Conservation (phyloP, 2,329 filamentous ascomycete genomes). For the Apiospora aurea region DNA sequence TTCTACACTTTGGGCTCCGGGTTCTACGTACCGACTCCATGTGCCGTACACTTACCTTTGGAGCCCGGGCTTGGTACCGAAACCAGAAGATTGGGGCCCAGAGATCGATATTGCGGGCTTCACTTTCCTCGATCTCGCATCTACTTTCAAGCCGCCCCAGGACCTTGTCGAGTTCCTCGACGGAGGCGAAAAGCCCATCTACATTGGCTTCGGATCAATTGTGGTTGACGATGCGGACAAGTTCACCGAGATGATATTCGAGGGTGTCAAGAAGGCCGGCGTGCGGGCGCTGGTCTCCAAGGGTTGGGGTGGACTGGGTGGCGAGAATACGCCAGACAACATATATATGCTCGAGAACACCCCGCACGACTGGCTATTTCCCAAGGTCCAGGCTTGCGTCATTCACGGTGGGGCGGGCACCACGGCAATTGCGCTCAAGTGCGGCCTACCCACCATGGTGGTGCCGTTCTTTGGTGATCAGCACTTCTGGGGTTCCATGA, state of each 20-base stretch:
- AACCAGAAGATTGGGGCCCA: conserved; percentile 71
- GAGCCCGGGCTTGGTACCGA: conserved; percentile 71
- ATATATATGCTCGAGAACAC: conserved; percentile 77
- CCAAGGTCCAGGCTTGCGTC: conserved; percentile 68
- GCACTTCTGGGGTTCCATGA: conserved; percentile 78
- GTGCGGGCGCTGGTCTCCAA: conserved; percentile 77
- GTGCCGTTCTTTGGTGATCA: conserved; percentile 84
- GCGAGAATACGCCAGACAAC: conserved; percentile 64
- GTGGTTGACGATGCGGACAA: conserved; percentile 74
- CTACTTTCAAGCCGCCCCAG: conserved; percentile 64
- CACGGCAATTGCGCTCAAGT: conserved; percentile 76
- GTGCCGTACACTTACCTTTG: conserved; percentile 80
- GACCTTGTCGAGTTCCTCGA: conserved; percentile 63
- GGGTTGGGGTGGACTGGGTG: conserved; percentile 77
- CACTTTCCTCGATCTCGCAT: conserved; percentile 76
- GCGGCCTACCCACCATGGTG: conserved; percentile 75
- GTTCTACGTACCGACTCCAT: conserved; percentile 73
- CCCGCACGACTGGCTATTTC: conserved; percentile 81
- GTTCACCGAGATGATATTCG: conserved; percentile 75
- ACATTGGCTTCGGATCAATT: conserved; percentile 80
- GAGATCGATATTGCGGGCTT: conserved; percentile 80
- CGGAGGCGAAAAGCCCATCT: conserved; percentile 66
- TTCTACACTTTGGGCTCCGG: conserved; percentile 79
- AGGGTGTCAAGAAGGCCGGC: conserved; percentile 69
- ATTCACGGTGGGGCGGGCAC: conserved; percentile 83